Evolutionary conservation across 768 basidiomycete species (phyloP), one percentile per base, ranked within the genome.

Genomic region (Boletus insuetus): DNA sequence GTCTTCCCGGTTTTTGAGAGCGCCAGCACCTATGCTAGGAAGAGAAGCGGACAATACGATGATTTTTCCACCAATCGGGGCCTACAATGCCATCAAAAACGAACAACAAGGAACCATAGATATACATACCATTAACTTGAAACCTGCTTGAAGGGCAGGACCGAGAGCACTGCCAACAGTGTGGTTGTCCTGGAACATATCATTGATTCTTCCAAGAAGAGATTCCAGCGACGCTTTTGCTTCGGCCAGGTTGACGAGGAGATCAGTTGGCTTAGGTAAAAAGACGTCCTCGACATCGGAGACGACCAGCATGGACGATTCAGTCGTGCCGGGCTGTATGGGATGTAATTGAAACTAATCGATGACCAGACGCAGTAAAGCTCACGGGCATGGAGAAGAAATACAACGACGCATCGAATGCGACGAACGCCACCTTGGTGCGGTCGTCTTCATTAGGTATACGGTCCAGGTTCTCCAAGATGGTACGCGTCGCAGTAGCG

Each of bases 151-250:
- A 41, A 98, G 75, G 26, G 93, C 97, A 17, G 96, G 91, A 26
- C 97, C 95, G 64, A 98, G 75, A 3, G 97, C 97, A 71, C 91
- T 95, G 4, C 95, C 96, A 54, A 95, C 86, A 29, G 87, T 86
- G 66, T 87, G 87, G 57, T 92, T 93, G n/a, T 98, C 96, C 70
- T 89, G 84, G 83, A 98, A 99, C 96, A 99, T 98, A 53, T 95
- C 96, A 62, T 86, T 90, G 52, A 99, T 79, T 50, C 89, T 78
- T 17, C 86, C 83, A 1, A 99, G 81, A 22, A 99, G 81, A 16
- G 79, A 74, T 69, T 98, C 96, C 44, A 98, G 73, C 3, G 87
- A 84, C 1, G 83, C 75, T 40, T 90, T 84, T 11, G 88, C 81
- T 74, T 98, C 97, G 13, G 84, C 81, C 56, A 98, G 77, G 77